Evolutionary conservation across 2,329 filamentous ascomycete genomes (phyloP).

Genomic region (Pseudogymnoascus sp.): DNA sequence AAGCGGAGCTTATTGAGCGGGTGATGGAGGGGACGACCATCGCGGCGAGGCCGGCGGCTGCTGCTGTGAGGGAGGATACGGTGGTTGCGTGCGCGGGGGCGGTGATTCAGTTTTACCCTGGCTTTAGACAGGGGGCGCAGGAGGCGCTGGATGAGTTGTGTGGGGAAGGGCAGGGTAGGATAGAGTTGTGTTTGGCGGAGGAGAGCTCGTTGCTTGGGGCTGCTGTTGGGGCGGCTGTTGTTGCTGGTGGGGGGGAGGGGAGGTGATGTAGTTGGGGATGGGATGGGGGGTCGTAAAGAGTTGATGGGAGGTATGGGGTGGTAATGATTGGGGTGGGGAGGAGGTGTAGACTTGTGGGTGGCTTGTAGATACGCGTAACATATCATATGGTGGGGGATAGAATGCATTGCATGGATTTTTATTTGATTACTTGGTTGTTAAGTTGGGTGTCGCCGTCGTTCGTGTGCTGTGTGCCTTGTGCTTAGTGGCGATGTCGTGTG

Average conservation of each 20-base stretch:
- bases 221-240: slow-evolving; percentile 57
- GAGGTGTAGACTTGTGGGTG: not conserved
- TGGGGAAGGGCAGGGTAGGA: slow-evolving; percentile 34
- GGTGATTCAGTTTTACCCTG: slow-evolving; percentile 72
- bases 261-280: no score
- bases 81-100: slow-evolving; percentile 73
- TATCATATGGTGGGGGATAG: not conserved
- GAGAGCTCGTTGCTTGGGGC: slow-evolving; percentile 72
- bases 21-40: not conserved
- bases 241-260: not conserved
- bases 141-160: slow-evolving; percentile 53
- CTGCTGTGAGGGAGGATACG: slow-evolving; percentile 35
- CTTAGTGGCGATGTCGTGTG: not conserved
- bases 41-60: not conserved
- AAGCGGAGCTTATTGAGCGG: slow-evolving; percentile 37
- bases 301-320: no score
- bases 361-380: not conserved
- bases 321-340: not conserved
- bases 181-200: slow-evolving; percentile 61
- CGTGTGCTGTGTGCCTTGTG: no score
- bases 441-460: no score
- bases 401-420: not conserved
- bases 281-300: no score
- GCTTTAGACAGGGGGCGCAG: slow-evolving; percentile 58
- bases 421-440: not conserved